Evolutionary conservation across 768 basidiomycete genomes (phyloP).

Genomic region (Agrocybe chaxingu): DNA sequence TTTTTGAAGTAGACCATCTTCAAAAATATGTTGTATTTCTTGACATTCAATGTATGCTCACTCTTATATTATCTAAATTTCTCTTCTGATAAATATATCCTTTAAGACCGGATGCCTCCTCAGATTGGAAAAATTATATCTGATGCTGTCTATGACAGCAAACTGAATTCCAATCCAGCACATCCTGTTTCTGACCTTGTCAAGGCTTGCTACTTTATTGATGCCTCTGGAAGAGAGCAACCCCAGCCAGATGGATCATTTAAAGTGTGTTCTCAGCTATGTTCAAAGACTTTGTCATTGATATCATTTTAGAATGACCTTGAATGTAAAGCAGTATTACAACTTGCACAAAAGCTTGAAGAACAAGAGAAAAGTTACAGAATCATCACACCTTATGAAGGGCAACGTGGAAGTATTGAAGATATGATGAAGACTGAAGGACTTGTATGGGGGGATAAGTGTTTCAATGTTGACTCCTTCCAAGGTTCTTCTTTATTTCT

Average conservation of each 20-base stretch:
- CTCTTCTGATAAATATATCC: background rate
- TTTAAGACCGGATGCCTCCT: constrained; percentile 78
- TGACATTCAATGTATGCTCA: constrained; percentile 67
- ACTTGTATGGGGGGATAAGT: constrained; percentile 64
- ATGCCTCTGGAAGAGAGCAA: constrained; percentile 43
- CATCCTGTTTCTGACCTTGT: constrained; percentile 46
- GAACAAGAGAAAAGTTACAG: constrained; percentile 44
- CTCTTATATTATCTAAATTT: constrained; percentile 1
- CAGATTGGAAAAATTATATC: constrained; percentile 77
- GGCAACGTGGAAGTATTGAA: constrained; percentile 62
- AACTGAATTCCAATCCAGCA: constrained; percentile 50
- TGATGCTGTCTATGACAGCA: constrained; percentile 54
- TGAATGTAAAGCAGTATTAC: constrained; percentile 55
- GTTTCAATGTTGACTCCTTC: constrained; percentile 85
- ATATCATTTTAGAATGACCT: constrained; percentile 46
- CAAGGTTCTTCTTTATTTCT: constrained; percentile 50
- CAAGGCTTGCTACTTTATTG: constrained; percentile 63
- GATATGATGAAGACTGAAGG: constrained; percentile 44
- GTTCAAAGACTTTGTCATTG: background rate
- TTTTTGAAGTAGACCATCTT: constrained; percentile 76
- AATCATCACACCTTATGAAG: constrained; percentile 83
- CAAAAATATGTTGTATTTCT: constrained; percentile 48
- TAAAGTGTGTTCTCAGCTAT: constrained; percentile 24
- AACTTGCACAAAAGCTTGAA: constrained; percentile 57
- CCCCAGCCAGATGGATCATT: constrained; percentile 27